Evolutionary conservation across 2,329 filamentous ascomycete species (phyloP).

Genomic region (Xylariaceae sp.): DNA sequence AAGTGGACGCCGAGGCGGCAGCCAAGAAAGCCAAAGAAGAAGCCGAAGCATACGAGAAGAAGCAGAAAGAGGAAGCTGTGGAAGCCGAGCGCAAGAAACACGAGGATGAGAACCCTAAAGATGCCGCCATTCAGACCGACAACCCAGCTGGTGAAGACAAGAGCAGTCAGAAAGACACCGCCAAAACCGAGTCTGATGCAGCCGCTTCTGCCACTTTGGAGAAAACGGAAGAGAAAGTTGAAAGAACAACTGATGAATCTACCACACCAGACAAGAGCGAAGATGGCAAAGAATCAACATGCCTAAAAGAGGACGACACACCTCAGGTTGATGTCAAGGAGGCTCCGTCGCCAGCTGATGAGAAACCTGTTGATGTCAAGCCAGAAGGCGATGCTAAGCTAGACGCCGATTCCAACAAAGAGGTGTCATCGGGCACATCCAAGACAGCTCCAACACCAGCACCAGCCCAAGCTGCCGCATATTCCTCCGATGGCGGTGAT

Average conservation of each 20-base stretch:
- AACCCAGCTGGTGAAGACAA: slow-evolving; percentile 22
- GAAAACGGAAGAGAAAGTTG: neutral
- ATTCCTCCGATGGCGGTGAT: slow-evolving; percentile 45
- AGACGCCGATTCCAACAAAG: neutral
- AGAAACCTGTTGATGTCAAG: neutral
- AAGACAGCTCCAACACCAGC: slow-evolving; percentile 7
- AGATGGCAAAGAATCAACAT: neutral
- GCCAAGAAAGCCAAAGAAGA: slow-evolving; percentile 11
- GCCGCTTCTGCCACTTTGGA: neutral
- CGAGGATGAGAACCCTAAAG: slow-evolving; percentile 27
- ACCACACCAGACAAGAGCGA: neutral
- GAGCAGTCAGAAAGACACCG: slow-evolving; percentile 23
- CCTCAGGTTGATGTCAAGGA: neutral
- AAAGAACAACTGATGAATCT: neutral
- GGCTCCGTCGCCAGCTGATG: neutral
- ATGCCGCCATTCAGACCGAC: slow-evolving; percentile 31
- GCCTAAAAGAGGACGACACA: neutral
- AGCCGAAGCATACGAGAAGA: slow-evolving; percentile 16
- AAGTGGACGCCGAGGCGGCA: slow-evolving; percentile 19
- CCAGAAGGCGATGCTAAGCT: neutral
- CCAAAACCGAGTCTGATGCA: neutral
- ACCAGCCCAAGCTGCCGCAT: slow-evolving; percentile 21
- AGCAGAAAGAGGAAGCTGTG: slow-evolving; percentile 4
- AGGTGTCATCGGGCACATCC: neutral
- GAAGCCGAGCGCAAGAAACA: slow-evolving; percentile 19